These are phyloP conservation scores for Ophiostoma pallidulum DNA, from an alignment of 2,329 filamentous ascomycete species.

Conservation along the genomic window DNA sequence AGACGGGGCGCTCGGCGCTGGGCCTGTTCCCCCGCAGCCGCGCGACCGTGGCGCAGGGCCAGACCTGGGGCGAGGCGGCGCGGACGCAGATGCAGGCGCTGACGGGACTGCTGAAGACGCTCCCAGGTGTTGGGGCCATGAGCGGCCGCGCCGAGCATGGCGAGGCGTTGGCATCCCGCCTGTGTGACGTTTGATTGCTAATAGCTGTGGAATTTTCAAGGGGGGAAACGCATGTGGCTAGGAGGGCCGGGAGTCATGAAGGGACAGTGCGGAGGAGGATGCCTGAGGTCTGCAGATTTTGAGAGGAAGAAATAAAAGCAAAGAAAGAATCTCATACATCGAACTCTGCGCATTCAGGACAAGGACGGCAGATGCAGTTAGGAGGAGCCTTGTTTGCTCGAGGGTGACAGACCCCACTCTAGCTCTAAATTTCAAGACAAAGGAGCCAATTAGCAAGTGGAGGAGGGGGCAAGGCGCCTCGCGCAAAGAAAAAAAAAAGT, in stretches of 20 bases:
- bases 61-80: conserved; percentile 17
- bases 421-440: not conserved
- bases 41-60: conserved; percentile 1
- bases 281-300: too few relatives aligned
- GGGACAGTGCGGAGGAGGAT: too few relatives aligned
- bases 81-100: conserved; percentile 15
- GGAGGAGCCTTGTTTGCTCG: not conserved
- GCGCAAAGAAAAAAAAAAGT: not conserved
- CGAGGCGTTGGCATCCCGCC: not conserved
- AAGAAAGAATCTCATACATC: too few relatives aligned
- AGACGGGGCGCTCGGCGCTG: conserved; percentile 15
- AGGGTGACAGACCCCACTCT: not conserved
- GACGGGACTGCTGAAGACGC: conserved; percentile 11
- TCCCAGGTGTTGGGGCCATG: not conserved
- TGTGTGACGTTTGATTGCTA: conserved; percentile 11
- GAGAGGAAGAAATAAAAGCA: too few relatives aligned
- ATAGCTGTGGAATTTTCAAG: too few relatives aligned
- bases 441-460: conserved; percentile 7
- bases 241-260: too few relatives aligned
- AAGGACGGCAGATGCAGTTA: too few relatives aligned
- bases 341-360: too few relatives aligned
- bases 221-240: too few relatives aligned
- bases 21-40: conserved; percentile 15
- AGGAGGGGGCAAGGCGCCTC: too few relatives aligned
- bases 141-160: not conserved